A percentile compares a stretch with the other conserved stretches of the same genome.
phyloP scores from a whole-genome alignment of 805 yeast genomes.

The Debaryomyces hansenii region DNA sequence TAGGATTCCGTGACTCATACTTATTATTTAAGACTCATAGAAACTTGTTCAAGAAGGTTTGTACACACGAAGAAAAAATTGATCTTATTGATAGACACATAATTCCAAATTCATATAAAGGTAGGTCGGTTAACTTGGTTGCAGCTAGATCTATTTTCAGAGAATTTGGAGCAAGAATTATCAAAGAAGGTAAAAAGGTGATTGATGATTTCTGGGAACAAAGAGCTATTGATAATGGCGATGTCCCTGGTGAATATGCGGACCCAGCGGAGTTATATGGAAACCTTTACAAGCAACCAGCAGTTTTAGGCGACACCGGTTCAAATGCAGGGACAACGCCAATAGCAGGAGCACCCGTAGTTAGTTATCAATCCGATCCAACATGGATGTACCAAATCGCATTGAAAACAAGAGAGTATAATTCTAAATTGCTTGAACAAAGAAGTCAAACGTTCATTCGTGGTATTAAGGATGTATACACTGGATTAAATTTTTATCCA shows the following conservation, averaged over 20 bases:
- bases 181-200: constrained; percentile 76
- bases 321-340: constrained; percentile 23
- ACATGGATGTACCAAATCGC: constrained; percentile 89
- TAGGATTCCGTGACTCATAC: constrained; percentile 92
- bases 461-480: constrained; percentile 77
- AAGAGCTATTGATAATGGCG: constrained; percentile 57
- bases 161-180: constrained; percentile 87
- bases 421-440: constrained; percentile 56
- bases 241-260: constrained; percentile 68
- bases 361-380: constrained; percentile 54
- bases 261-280: constrained; percentile 59
- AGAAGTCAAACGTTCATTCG: constrained; percentile 55
- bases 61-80: constrained; percentile 75
- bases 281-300: constrained; percentile 36
- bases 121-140: constrained; percentile 84
- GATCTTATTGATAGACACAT: constrained; percentile 78
- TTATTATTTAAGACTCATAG: constrained; percentile 85
- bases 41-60: constrained; percentile 67
- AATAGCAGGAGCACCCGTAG: constrained; percentile 34
- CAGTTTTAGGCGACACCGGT: constrained; percentile 39
- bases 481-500: constrained; percentile 81
- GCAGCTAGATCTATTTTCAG: constrained; percentile 86
- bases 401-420: constrained; percentile 69
- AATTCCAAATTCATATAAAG: constrained; percentile 87
- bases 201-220: constrained; percentile 88